Base-by-base conservation (phyloP, 2,329 filamentous ascomycete genomes). In the Fusarium sp. region DNA sequence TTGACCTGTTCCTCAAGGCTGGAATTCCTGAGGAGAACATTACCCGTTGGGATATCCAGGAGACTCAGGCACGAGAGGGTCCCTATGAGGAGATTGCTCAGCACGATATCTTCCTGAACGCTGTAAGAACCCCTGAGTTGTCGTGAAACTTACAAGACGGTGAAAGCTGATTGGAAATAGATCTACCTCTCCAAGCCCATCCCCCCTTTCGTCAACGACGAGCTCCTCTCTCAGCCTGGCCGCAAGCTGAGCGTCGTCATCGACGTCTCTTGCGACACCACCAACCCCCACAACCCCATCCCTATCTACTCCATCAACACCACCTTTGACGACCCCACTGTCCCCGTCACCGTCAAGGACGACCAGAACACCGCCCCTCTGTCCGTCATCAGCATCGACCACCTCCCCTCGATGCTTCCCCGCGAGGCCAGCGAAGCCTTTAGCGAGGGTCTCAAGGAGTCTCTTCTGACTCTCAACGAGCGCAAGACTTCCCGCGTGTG, bases 361-460 rank as follows among this genome's bases (percentile, higher is more conserved):
- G 81, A 86, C 64, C 74, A 80, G 57, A 80, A 80, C 73, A 85
- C 86, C 63, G 89, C 90, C 1, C 88, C 89, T 9, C 85, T 98
- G 66, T 92, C 90, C 57, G 94, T 98, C 76, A 97, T 98, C 83
- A 93, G 91, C 81, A 97, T 97, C 79, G 94, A 97, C 83, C 94
- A 97, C 81, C 87, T 97, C 62, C 94, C 95, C 5, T 93, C 91
- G 63, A 89, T 98, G 75, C 87, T 98, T 40, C 94, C 96, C 2
- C 89, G 96, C 63, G 96, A 98, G 85, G 92, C 95, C 30, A 95
- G 91, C 50, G 95, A 98, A 85, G 92, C 92, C 22, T 98, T 97
- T 85, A 94, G 92, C 82, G 86, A 89, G 61, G 93, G 93, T 57
- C 86, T 98, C 74, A 86, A 97, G 79, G 94, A 95, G 22, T 93